Conservation (phyloP, 1,284 basidiomycete genomes). For the Amylostereum areolatum region DNA sequence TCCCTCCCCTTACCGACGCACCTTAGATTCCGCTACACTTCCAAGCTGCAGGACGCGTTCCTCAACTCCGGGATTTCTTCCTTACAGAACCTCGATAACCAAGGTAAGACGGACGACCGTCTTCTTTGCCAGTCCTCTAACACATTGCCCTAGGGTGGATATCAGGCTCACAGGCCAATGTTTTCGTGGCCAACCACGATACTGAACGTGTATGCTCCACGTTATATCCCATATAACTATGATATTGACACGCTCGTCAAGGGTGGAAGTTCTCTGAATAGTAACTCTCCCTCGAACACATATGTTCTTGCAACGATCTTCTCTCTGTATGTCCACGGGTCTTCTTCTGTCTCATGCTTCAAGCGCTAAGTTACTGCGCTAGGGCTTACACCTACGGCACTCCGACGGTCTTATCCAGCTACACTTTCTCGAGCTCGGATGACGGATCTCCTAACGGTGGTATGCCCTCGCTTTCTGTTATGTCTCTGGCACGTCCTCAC, state of each 20-base stretch:
- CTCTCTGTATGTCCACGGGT: conserved; percentile 35
- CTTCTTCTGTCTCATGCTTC: conserved; percentile 12
- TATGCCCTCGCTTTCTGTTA: conserved; percentile 7
- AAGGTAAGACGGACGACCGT: conserved; percentile 26
- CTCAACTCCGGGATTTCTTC: conserved; percentile 41
- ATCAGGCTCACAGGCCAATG: conserved; percentile 46
- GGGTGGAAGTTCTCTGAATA: conserved; percentile 50
- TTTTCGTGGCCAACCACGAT: conserved; percentile 69
- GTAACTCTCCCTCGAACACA: conserved; percentile 55
- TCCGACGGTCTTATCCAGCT: conserved; percentile 59
- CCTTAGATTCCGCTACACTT: conserved; percentile 57
- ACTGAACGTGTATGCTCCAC: conserved; percentile 49
- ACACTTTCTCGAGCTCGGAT: conserved; percentile 42
- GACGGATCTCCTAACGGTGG: conserved; percentile 44
- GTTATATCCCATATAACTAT: conserved; percentile 35
- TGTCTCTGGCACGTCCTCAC: background rate
- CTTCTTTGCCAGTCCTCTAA: no score
- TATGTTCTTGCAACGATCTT: conserved; percentile 58
- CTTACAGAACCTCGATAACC: conserved; percentile 49
- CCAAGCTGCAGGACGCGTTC: conserved; percentile 46
- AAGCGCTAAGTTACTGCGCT: background rate
- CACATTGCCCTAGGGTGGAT: conserved; percentile 40
- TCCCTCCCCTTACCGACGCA: background rate
- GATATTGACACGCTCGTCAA: conserved; percentile 15
- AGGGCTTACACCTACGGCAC: conserved; percentile 60